Base-by-base conservation (phyloP, 768 basidiomycete species). In the Neoboletus subvelutipes region DNA sequence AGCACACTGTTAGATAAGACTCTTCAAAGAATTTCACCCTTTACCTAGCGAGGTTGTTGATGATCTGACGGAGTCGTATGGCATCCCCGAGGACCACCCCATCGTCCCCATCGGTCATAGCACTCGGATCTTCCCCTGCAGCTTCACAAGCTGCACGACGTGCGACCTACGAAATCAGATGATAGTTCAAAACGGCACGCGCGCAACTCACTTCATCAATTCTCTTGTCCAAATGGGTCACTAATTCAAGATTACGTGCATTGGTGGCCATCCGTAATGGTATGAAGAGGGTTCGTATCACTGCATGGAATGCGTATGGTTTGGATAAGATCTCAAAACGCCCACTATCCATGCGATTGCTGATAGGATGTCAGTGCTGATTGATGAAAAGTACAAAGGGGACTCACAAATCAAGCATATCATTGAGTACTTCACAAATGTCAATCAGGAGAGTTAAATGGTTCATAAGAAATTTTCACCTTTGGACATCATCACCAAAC, bases 401-500 rank as follows among this genome's bases (percentile, higher is more conserved):
- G 22, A 73, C 85, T 66, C 68, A 88, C 84, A 91, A 90, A 65
- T 90, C 90, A 40, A 92, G 77, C 50, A 91, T 86, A 66, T 91
- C 90, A 56, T 91, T 90, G 36, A 90, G 75, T 9, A 90, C 87
- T 86, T 59, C 18, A 55, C n/a, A 31, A 52, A 58, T 45, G 43
- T 67, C 20, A 56, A 49, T 45, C 13, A 45, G 31, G 20, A 12
- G 5, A 24, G 26, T 18, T 45, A 55, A 50, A 20, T 57, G 26
- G 9, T 43, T 43, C 40, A 52, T 39, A 15, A 61, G 20, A 12
- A 41, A 43, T 34, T 22, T 76, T 39, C 39, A 81, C 88, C 88
- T 78, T 92, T 90, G 37, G 86, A 85, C 94, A 94, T 94, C 87
- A 92, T 91, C 55, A 83, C 86, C 49, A 94, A 73, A 64, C 87